These are phyloP conservation scores for Penicillium tannophilum DNA, from an alignment of 495 filamentous ascomycete genomes.

Conservation along the genomic window DNA sequence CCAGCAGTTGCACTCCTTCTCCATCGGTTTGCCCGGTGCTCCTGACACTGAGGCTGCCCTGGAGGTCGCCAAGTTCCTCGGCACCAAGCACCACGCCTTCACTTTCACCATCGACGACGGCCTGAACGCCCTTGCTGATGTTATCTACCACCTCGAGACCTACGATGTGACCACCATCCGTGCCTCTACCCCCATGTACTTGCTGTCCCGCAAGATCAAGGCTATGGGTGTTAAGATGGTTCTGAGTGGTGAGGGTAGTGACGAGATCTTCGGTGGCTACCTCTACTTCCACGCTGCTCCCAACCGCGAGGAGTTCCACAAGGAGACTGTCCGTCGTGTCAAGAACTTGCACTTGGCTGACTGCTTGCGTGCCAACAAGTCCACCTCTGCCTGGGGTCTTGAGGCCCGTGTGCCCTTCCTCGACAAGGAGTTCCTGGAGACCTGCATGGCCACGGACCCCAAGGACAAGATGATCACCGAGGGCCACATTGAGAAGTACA, in stretches of 20 bases:
- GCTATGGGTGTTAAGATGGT: slow-evolving; percentile 99
- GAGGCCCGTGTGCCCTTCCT: slow-evolving; percentile 98
- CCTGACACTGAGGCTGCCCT: slow-evolving; percentile 88
- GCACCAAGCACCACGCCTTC: slow-evolving; percentile 96
- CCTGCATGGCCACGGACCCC: slow-evolving; percentile 89
- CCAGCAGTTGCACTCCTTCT: slow-evolving; percentile 96
- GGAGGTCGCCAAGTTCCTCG: slow-evolving; percentile 91
- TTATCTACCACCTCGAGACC: slow-evolving; percentile 96
- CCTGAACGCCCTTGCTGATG: slow-evolving; percentile 91
- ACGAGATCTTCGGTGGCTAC: slow-evolving; percentile 98
- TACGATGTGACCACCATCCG: slow-evolving; percentile 98
- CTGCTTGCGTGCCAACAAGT: slow-evolving; percentile 98
- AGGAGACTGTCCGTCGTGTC: slow-evolving; percentile 86
- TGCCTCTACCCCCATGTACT: slow-evolving; percentile 98
- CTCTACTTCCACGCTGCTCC: slow-evolving; percentile 97
- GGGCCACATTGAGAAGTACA: slow-evolving; percentile 94
- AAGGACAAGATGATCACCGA: slow-evolving; percentile 91
- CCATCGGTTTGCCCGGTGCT: slow-evolving; percentile 87
- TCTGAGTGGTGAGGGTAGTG: slow-evolving; percentile 90
- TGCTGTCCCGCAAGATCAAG: slow-evolving; percentile 97
- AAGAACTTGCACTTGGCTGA: slow-evolving; percentile 96
- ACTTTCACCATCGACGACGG: slow-evolving; percentile 97
- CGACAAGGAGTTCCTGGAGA: slow-evolving; percentile 93
- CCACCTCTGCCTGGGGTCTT: slow-evolving; percentile 96
- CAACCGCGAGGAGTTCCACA: slow-evolving; percentile 86